phyloP scores from a whole-genome alignment of 139 green algal species.

The Chlamydomonas incerta region DNA sequence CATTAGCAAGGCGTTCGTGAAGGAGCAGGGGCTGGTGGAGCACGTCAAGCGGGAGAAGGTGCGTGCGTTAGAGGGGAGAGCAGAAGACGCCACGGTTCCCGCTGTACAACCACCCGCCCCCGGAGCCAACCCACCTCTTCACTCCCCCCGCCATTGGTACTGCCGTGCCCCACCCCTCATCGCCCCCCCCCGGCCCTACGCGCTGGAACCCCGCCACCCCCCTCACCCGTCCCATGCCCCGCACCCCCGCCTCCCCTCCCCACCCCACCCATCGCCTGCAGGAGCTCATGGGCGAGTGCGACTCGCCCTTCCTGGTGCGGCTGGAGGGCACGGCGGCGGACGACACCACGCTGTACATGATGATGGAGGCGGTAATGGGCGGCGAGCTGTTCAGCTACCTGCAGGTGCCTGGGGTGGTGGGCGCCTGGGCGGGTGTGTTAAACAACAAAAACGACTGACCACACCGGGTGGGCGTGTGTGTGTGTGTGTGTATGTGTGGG shows the following conservation, averaged over 20 bases:
- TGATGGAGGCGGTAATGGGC: conserved; percentile 92
- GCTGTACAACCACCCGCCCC: no score
- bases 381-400: conserved; percentile 96
- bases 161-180: neutral
- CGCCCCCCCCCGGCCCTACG: no score
- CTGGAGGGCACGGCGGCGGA: conserved; percentile 80
- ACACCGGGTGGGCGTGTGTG: no score
- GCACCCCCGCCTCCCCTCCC: neutral
- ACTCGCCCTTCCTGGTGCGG: conserved; percentile 88
- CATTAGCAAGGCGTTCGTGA: conserved; percentile 86
- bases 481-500: no score
- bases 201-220: no score
- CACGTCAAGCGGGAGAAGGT: conserved; percentile 91
- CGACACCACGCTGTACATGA: conserved; percentile 83
- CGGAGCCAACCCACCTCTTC: no score
- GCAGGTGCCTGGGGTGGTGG: conserved; percentile 49
- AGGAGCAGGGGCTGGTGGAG: conserved; percentile 80
- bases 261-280: neutral
- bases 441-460: no score
- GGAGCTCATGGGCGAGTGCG: conserved; percentile 77
- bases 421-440: no score
- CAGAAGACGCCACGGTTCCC: no score
- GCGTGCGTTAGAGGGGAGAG: no score
- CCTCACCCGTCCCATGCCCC: neutral
- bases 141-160: no score